Percentiles rank a stretch among this genome's conserved stretches.
Evolutionary conservation across 345 rosid species (phyloP).

Genomic region (Euphorbia pulcherrima): DNA sequence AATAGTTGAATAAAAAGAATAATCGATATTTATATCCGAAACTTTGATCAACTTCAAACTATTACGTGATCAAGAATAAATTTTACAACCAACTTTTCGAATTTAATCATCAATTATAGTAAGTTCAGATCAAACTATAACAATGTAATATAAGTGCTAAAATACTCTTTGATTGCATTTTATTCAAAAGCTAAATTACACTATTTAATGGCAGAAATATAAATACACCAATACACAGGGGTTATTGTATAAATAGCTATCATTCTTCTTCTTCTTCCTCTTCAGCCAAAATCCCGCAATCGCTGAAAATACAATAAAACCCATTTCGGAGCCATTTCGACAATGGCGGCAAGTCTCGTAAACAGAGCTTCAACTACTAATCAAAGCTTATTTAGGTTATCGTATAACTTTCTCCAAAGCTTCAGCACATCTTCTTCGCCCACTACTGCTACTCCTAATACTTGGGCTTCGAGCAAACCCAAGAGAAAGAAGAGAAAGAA

Average conservation of each 20-base stretch:
- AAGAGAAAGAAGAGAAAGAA: conserved; percentile 84
- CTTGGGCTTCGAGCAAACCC: conserved; percentile 33
- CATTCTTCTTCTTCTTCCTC: not conserved
- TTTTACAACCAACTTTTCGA: too few species aligned
- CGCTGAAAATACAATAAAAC: not conserved
- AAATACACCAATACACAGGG: not conserved
- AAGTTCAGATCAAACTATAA: too few species aligned
- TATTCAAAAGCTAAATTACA: not conserved
- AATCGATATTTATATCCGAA: too few species aligned
- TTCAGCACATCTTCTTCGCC: conserved; percentile 43
- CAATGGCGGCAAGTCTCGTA: conserved; percentile 7
- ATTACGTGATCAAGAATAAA: too few species aligned
- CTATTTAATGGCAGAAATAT: not conserved
- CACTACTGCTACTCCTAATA: conserved; percentile 1
- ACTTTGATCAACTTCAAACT: too few species aligned
- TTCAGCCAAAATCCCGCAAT: not conserved
- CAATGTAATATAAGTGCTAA: too few species aligned
- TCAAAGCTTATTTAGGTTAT: conserved; percentile 15
- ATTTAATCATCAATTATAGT: too few species aligned
- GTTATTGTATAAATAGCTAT: not conserved
- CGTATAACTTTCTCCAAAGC: conserved; percentile 43
- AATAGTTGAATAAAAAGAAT: too few species aligned
- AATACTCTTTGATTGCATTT: too few species aligned
- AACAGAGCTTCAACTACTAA: conserved; percentile 5
- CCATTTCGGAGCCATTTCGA: not conserved